phyloP scores from a whole-genome alignment of 495 filamentous ascomycete species.

The Tuber calosporum region DNA sequence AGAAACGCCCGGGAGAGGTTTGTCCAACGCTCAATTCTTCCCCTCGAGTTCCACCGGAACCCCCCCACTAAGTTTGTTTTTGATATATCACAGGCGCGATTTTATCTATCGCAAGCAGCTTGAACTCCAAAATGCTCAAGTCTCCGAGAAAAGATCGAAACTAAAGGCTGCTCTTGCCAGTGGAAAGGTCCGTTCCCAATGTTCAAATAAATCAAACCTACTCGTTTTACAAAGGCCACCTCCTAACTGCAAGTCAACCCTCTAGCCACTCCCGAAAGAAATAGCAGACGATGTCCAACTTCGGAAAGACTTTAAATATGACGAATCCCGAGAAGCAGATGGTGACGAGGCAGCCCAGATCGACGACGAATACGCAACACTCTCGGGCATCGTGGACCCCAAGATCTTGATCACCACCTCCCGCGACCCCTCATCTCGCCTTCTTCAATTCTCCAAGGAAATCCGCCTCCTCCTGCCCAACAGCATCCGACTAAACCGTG shows the following conservation, averaged over 20 bases:
- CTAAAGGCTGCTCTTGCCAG: constrained; percentile 76
- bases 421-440: constrained; percentile 73
- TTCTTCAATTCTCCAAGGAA: constrained; percentile 90
- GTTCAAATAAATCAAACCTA: neutral
- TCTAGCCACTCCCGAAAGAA: constrained; percentile 72
- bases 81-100: constrained; percentile 56
- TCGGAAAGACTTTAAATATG: constrained; percentile 85
- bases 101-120: constrained; percentile 74
- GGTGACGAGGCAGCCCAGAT: constrained; percentile 64
- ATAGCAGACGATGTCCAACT: constrained; percentile 85
- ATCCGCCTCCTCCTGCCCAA: constrained; percentile 86
- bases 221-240: neutral
- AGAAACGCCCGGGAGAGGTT: constrained; percentile 41
- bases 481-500: constrained; percentile 80
- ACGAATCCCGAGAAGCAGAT: constrained; percentile 64
- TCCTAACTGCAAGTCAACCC: constrained; percentile 24
- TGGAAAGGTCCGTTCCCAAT: constrained; percentile 43
- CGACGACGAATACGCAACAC: constrained; percentile 90
- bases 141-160: constrained; percentile 79
- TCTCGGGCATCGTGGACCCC: constrained; percentile 78
- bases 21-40: neutral
- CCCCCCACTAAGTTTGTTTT: neutral
- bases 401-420: constrained; percentile 88
- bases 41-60: neutral
- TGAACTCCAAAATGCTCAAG: constrained; percentile 80